phyloP scores from a whole-genome alignment of 208 protist genomes.

The Leishmania turanica region DNA sequence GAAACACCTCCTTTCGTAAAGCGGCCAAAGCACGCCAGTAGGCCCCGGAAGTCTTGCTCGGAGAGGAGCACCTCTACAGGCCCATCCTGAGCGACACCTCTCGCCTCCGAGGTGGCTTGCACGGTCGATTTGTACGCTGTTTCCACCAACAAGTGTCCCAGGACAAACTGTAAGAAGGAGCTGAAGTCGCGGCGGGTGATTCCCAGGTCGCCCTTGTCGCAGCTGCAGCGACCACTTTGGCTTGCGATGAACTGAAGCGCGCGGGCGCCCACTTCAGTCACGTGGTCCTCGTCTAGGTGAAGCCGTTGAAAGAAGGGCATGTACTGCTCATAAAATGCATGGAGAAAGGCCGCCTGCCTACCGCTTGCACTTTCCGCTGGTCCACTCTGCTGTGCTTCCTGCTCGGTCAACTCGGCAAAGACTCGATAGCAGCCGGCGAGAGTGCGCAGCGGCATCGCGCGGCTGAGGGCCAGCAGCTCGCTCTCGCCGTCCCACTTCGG shows the following conservation, averaged over 20 bases:
- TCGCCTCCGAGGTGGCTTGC: background rate
- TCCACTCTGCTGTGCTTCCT: background rate
- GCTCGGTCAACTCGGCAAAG: constrained; percentile 24
- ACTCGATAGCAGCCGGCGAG: constrained; percentile 24
- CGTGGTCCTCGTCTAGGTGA: constrained; percentile 12
- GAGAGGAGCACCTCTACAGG: constrained; percentile 17
- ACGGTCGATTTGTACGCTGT: constrained; percentile 25
- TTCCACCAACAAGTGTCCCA: constrained; percentile 31
- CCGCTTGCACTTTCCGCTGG: background rate
- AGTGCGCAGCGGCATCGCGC: constrained; percentile 27
- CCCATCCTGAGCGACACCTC: background rate
- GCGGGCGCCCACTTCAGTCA: constrained; percentile 15
- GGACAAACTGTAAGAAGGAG: constrained; percentile 39
- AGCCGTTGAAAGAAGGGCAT: constrained; percentile 20
- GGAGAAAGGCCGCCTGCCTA: constrained; percentile 10
- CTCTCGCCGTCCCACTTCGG: constrained; percentile 19
- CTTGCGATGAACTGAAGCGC: constrained; percentile 25
- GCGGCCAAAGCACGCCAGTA: constrained; percentile 27
- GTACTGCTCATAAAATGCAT: constrained; percentile 34
- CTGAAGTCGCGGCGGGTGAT: constrained; percentile 36
- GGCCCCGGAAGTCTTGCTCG: constrained; percentile 17
- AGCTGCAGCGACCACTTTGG: constrained; percentile 8
- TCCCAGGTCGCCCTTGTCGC: constrained; percentile 2
- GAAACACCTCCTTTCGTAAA: constrained; percentile 17
- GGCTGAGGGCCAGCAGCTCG: constrained; percentile 19